These are phyloP conservation scores for Rostrohypoxylon terebratum DNA, from an alignment of 495 filamentous ascomycete genomes.

Conservation along the genomic window DNA sequence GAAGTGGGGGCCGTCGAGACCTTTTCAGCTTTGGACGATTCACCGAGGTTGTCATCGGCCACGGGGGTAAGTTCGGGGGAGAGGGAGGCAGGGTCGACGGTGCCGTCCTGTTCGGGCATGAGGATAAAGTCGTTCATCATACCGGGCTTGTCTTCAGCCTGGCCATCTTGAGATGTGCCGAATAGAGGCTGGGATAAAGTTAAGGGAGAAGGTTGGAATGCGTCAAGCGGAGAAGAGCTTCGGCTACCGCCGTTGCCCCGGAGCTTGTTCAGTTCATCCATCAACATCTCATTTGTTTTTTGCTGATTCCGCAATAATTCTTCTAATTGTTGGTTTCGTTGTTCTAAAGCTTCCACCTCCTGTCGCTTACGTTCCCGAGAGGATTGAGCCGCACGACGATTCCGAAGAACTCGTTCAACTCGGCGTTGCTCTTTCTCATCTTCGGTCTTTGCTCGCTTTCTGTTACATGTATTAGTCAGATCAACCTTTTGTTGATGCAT, in stretches of 20 bases:
- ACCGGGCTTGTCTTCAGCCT: slow-evolving; percentile 39
- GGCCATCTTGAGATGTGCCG: slow-evolving; percentile 54
- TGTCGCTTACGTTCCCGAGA: slow-evolving; percentile 94
- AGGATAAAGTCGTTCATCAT: slow-evolving; percentile 56
- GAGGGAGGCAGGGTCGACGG: slow-evolving; percentile 67
- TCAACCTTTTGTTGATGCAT: not conserved
- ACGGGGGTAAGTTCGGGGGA: slow-evolving; percentile 63
- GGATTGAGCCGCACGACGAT: slow-evolving; percentile 94
- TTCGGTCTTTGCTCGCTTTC: slow-evolving; percentile 98
- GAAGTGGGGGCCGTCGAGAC: slow-evolving; percentile 45
- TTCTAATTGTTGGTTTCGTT: slow-evolving; percentile 78
- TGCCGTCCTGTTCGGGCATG: slow-evolving; percentile 53
- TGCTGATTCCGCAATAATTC: slow-evolving; percentile 71
- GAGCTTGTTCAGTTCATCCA: slow-evolving; percentile 73
- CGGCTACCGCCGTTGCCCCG: slow-evolving; percentile 66
- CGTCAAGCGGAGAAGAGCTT: slow-evolving; percentile 52
- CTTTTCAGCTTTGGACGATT: slow-evolving; percentile 41
- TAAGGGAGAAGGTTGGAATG: slow-evolving; percentile 58
- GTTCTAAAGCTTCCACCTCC: slow-evolving; percentile 90
- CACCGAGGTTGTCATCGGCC: slow-evolving; percentile 49
- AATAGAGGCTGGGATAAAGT: slow-evolving; percentile 66
- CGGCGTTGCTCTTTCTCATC: slow-evolving; percentile 99
- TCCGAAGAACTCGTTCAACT: slow-evolving; percentile 95
- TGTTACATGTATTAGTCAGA: slow-evolving; percentile 50
- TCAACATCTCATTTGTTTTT: slow-evolving; percentile 72